Base-by-base conservation (phyloP, 1,284 basidiomycete species). In the Melampsora medusae region DNA sequence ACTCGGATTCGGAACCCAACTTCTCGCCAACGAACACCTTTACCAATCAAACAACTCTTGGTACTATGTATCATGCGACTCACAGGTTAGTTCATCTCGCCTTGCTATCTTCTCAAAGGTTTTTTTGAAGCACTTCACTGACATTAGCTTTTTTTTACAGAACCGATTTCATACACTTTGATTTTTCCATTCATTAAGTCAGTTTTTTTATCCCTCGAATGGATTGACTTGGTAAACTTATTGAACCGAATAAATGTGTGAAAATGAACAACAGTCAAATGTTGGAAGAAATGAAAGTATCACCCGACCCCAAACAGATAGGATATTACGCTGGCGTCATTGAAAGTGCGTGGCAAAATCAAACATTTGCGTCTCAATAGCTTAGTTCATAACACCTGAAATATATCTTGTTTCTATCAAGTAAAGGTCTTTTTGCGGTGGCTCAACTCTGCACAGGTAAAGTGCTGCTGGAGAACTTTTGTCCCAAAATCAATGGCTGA, bases 141-240 rank as follows among this genome's bases (percentile, higher is more conserved):
- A 42, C 42, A 42, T 42, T 3, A 42, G 42, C 42, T 42, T 42
- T 3, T 3, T 42, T 42, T 3, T n/a, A n/a, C 42, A 42, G 42
- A 77, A 50, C 74, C 74, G 2, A 64, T 77, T 25, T 77, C 74
- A 22, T 77, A 69, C 42, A 77, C 74, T 7, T 38, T 77, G 3
- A 77, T 77, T 25, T 77, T 77, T 60, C 74, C 74, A 19, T 77
- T 77, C 42, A 77, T 77, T 48, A 77, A 69, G 74, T 69, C 12
- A 42, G 31, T n/a, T 67, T 42, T 19, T 38, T 33, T 10, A 31
- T n/a, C 35, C 35, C 19, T 22, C 7, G 2, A 35, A 28, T n/a
- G 10, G 12, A 3, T 14, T 3, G 14, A 42, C 12, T 14, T 42
- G 42, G 9, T 42, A 42, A 42, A 12, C 12, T 42, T 42, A 42